phyloP scores from a whole-genome alignment of 148 eudicot species.

The Fagopyrum esculentum region DNA sequence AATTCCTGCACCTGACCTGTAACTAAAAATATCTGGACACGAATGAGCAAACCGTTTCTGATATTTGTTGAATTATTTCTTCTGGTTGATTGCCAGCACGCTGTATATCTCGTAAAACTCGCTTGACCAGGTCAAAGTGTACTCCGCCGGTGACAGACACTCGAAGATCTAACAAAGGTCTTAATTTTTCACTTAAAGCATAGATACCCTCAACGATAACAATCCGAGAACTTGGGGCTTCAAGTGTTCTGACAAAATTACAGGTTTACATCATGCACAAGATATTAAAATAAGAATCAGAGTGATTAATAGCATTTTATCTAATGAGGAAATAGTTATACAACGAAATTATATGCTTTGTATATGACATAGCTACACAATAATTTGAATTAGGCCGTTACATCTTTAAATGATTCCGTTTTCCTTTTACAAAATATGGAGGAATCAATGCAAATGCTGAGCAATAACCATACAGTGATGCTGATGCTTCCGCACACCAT shows the following conservation, averaged over 20 bases:
- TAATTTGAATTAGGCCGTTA: not conserved
- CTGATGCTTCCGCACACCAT: not conserved
- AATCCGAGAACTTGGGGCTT: slow-evolving; percentile 64
- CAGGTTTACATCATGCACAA: not conserved
- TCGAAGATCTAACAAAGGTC: slow-evolving; percentile 58
- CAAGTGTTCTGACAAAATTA: slow-evolving; percentile 38
- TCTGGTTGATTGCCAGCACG: slow-evolving; percentile 71
- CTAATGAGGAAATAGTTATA: not conserved
- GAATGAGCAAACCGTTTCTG: slow-evolving; percentile 49
- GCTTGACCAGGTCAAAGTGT: slow-evolving; percentile 65
- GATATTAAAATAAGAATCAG: not conserved
- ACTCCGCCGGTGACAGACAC: slow-evolving; percentile 69
- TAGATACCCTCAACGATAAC: slow-evolving; percentile 69
- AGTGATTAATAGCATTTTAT: not conserved
- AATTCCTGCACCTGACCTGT: not conserved
- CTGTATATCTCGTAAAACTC: slow-evolving; percentile 61
- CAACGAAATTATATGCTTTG: not conserved
- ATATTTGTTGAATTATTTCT: slow-evolving; percentile 67
- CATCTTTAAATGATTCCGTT: not conserved
- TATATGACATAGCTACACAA: not conserved
- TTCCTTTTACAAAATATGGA: not conserved
- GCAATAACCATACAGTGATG: not conserved
- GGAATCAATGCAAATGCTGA: not conserved
- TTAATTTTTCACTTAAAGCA: slow-evolving; percentile 57
- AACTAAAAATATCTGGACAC: slow-evolving; percentile 5